Conservation (phyloP, 2,329 filamentous ascomycete species). For the Falciphora oryzae region DNA sequence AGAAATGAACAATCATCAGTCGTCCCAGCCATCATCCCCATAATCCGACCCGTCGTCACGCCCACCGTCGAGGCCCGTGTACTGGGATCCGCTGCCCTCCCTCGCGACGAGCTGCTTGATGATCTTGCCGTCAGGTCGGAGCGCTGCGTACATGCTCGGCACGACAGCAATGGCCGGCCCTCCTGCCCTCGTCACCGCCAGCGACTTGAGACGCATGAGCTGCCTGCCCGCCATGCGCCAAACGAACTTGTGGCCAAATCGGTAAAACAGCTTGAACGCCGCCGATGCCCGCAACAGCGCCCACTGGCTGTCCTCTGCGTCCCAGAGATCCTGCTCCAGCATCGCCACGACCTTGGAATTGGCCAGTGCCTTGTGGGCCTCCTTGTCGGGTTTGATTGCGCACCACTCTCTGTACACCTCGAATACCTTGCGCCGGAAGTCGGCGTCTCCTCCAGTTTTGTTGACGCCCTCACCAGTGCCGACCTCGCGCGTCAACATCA, state of each 20-base stretch:
- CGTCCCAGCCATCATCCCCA: background rate
- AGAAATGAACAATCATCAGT: background rate
- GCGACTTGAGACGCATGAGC: conserved; percentile 41
- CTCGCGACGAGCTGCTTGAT: conserved; percentile 18
- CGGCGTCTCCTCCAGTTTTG: conserved; percentile 15
- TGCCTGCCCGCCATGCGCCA: conserved; percentile 46
- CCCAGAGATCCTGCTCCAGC: conserved; percentile 24
- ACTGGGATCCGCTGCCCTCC: conserved; percentile 10
- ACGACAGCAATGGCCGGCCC: conserved; percentile 27
- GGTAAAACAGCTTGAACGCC: conserved; percentile 35
- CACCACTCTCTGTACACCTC: conserved; percentile 36
- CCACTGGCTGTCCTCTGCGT: conserved; percentile 34
- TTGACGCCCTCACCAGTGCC: background rate
- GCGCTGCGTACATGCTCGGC: conserved; percentile 28
- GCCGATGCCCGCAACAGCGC: conserved; percentile 44
- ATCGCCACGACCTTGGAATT: conserved; percentile 22
- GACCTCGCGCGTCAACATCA: background rate
- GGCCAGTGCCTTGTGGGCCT: conserved; percentile 13
- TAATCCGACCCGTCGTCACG: background rate
- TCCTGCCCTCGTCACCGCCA: conserved; percentile 9
- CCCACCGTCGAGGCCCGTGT: background rate
- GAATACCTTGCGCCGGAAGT: conserved; percentile 24
- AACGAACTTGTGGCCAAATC: conserved; percentile 24
- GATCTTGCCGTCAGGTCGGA: conserved; percentile 29
- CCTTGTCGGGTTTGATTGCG: conserved; percentile 31